A percentile compares a stretch with the other conserved stretches of the same genome.
Evolutionary conservation across 495 filamentous ascomycete species (phyloP).

Genomic region (Umbilicaria muhlenbergii): DNA sequence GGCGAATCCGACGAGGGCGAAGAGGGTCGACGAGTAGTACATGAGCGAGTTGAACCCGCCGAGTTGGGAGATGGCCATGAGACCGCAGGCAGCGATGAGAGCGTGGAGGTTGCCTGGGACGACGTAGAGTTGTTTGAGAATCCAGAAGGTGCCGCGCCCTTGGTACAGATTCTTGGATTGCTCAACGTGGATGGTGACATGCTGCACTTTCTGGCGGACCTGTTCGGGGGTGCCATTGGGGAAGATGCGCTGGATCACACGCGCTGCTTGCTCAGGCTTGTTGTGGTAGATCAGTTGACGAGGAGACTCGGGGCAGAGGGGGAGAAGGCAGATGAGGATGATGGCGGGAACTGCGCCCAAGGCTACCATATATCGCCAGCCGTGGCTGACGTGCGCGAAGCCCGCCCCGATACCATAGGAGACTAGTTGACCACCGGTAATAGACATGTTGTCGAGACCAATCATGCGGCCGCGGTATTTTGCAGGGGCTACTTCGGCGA

Average conservation of each 20-base stretch:
- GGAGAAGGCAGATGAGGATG: constrained; percentile 24
- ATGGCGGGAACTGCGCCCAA: constrained; percentile 33
- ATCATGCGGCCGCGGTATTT: constrained; percentile 38
- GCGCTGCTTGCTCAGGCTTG: constrained; percentile 23
- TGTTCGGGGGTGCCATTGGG: constrained; percentile 21
- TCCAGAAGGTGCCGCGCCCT: constrained; percentile 18
- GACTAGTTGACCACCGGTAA: constrained; percentile 36
- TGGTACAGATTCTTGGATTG: constrained; percentile 22
- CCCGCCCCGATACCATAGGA: constrained; percentile 35
- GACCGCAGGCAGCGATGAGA: constrained; percentile 31
- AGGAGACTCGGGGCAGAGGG: constrained; percentile 35
- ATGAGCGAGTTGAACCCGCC: constrained; percentile 33
- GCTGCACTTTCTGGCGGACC: constrained; percentile 21
- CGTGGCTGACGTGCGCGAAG: constrained; percentile 28
- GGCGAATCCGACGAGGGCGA: constrained; percentile 33
- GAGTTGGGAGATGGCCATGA: constrained; percentile 33
- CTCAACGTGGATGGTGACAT: constrained; percentile 22
- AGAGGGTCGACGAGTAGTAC: constrained; percentile 36
- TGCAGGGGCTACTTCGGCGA: constrained; percentile 33
- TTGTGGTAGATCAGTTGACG: constrained; percentile 33
- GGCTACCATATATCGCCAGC: constrained; percentile 36
- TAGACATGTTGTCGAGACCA: constrained; percentile 37
- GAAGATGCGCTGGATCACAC: constrained; percentile 25
- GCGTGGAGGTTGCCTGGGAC: constrained; percentile 29
- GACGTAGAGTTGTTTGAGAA: constrained; percentile 29